phyloP scores from a whole-genome alignment of 495 filamentous ascomycete genomes.

The Podospora pseudoanserina region DNA sequence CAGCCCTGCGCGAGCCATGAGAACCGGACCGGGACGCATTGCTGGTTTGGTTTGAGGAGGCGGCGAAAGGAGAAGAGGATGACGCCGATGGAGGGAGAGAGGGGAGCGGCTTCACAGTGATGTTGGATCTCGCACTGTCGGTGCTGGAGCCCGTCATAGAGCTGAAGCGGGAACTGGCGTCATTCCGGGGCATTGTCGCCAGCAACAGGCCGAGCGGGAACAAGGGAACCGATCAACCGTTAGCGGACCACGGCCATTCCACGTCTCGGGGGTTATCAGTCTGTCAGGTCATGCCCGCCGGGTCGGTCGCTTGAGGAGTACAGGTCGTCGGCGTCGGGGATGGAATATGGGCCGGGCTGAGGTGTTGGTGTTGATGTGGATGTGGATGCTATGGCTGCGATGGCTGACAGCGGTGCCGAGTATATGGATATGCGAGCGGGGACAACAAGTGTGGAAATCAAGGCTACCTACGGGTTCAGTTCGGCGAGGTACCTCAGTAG shows the following conservation, averaged over 20 bases:
- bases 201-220: constrained; percentile 22
- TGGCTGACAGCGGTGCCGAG: not conserved
- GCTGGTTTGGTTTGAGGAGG: constrained; percentile 39
- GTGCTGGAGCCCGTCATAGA: constrained; percentile 60
- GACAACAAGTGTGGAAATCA: not conserved
- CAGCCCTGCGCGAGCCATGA: constrained; percentile 41
- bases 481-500: not conserved
- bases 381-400: not conserved
- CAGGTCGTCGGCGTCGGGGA: not conserved
- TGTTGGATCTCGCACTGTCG: constrained; percentile 55
- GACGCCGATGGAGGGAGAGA: constrained; percentile 48
- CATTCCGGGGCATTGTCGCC: constrained; percentile 59
- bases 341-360: not conserved
- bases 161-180: constrained; percentile 54
- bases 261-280: constrained; percentile 13
- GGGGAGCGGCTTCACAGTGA: constrained; percentile 53
- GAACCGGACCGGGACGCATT: constrained; percentile 34
- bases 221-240: constrained; percentile 21
- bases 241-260: constrained; percentile 29
- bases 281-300: constrained; percentile 30
- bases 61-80: constrained; percentile 33
- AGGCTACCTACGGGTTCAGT: not conserved
- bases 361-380: not conserved
- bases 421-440: not conserved
- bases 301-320: not conserved